Conservation (phyloP, 2,329 filamentous ascomycete genomes). For the Cytospora paraplurivora region DNA sequence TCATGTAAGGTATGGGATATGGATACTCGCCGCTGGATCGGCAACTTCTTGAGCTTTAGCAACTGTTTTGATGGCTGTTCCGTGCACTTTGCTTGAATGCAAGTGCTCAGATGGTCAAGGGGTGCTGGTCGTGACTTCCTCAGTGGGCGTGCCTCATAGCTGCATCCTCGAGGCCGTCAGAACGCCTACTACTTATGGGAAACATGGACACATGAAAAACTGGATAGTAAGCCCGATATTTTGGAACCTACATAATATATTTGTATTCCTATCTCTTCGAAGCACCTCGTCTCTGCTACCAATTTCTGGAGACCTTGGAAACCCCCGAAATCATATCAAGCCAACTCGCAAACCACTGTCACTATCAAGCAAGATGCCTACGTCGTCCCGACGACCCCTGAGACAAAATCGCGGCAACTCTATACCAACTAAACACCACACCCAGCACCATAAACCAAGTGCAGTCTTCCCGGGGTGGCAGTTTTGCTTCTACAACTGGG, state of each 20-base stretch:
- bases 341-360: not conserved
- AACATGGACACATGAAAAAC: not conserved
- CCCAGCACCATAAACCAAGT: not conserved
- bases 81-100: not conserved
- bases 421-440: not conserved
- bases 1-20: constrained; percentile 61
- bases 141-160: not conserved
- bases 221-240: not conserved
- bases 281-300: not conserved
- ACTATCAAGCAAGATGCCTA: constrained; percentile 16
- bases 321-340: not conserved
- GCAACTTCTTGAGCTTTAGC: not conserved
- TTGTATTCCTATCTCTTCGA: not conserved
- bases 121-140: not conserved
- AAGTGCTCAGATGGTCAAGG: not conserved
- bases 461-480: not conserved
- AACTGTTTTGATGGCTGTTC: not conserved
- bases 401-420: constrained; percentile 3
- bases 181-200: not conserved
- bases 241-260: not conserved
- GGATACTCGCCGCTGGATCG: constrained; percentile 4
- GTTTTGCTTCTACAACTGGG: not conserved
- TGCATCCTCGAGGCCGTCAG: not conserved
- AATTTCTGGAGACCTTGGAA: not conserved
- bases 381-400: constrained; percentile 2